Evolutionary conservation across 371 early-diverging fungal genomes (phyloP).

Genomic region (Circinella umbellata): DNA sequence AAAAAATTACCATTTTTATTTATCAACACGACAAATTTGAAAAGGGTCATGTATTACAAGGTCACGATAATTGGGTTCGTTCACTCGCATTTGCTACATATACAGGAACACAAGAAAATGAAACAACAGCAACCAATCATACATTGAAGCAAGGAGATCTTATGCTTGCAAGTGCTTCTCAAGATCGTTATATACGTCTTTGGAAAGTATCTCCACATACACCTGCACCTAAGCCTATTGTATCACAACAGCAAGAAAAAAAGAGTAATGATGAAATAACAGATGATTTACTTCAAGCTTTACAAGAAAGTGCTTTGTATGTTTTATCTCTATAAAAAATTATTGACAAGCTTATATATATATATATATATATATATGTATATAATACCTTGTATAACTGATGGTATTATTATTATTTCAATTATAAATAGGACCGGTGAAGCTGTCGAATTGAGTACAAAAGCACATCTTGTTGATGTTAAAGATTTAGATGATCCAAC

Average conservation of each 20-base stretch:
- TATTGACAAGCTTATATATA: too few relatives aligned
- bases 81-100: conserved; percentile 78
- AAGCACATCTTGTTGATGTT: conserved; percentile 74
- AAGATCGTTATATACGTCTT: conserved; percentile 91
- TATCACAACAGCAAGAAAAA: conserved; percentile 16
- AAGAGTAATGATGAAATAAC: conserved; percentile 22
- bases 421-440: conserved; percentile 44
- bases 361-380: too few relatives aligned
- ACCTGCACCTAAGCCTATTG: background rate
- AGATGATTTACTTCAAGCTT: conserved; percentile 57
- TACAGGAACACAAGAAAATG: conserved; percentile 30
- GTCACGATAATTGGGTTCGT: conserved; percentile 95
- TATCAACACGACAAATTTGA: conserved; percentile 53
- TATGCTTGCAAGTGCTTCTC: conserved; percentile 87
- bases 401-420: conserved; percentile 17
- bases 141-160: conserved; percentile 76
- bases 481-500: conserved; percentile 14
- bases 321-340: conserved; percentile 3
- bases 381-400: too few relatives aligned
- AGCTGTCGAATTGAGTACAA: conserved; percentile 74
- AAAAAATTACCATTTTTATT: conserved; percentile 67
- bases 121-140: conserved; percentile 41
- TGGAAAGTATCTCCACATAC: conserved; percentile 77
- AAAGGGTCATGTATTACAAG: conserved; percentile 70
- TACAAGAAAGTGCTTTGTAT: conserved; percentile 59